These are phyloP conservation scores for Fraxinus albicans DNA, from an alignment of 305 asterid species.

Conservation along the genomic window DNA sequence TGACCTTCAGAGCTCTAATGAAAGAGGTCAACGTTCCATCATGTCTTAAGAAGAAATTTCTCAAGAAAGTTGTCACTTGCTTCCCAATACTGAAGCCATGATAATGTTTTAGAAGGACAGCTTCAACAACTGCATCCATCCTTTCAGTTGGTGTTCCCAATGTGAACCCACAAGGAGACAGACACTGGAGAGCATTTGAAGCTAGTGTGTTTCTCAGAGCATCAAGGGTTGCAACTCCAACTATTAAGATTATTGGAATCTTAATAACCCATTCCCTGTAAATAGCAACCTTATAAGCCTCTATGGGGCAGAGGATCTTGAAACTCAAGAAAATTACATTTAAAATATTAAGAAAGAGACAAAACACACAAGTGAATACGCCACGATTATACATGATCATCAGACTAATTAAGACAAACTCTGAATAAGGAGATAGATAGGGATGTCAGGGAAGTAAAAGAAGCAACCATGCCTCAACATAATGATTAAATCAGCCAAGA, in stretches of 20 bases:
- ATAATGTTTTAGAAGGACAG: conserved; percentile 61
- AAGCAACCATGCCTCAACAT: conserved; percentile 62
- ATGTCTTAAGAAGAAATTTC: conserved; percentile 76
- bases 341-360: neutral
- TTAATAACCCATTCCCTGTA: conserved; percentile 88
- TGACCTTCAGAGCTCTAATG: conserved; percentile 79
- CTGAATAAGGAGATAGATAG: neutral
- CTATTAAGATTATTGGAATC: conserved; percentile 69
- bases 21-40: conserved; percentile 91
- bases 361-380: conserved; percentile 4
- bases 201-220: conserved; percentile 58
- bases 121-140: conserved; percentile 77
- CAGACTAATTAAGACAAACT: neutral
- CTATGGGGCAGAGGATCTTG: conserved; percentile 18
- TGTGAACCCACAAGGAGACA: conserved; percentile 56
- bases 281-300: conserved; percentile 30
- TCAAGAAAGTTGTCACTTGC: conserved; percentile 62
- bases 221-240: conserved; percentile 82
- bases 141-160: conserved; percentile 78
- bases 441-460: conserved; percentile 12
- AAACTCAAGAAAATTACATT: conserved; percentile 10
- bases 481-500: conserved; percentile 73
- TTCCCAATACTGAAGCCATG: conserved; percentile 67
- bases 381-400: conserved; percentile 1
- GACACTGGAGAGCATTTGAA: conserved; percentile 53